Base-by-base conservation (phyloP, 345 rosid genomes). In the Pistacia atlantica region DNA sequence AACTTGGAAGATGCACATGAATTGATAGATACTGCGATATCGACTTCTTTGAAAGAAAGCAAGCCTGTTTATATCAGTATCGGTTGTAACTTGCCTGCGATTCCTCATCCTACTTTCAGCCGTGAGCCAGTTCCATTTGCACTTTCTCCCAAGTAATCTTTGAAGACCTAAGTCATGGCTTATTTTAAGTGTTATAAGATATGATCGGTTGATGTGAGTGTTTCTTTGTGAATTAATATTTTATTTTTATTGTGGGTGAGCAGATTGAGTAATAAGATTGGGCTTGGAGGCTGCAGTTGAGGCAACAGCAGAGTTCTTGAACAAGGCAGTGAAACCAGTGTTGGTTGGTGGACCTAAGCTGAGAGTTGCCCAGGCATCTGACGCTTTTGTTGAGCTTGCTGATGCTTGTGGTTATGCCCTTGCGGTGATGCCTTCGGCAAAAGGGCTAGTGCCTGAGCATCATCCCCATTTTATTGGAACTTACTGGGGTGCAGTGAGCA, bases 401-500 rank as follows among this genome's bases (percentile, higher is more conserved):
- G 90, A 92, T 80, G 85, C 91, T 8, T 64, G 81, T 78, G 95
- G 97, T 12, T 90, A 87, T 42, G 84, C 97, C 0, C 61, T 89
- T 14, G 85, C 95, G 0, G 90, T 89, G 75, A 88, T 92, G 97
- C 97, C 97, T 20, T 88, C 97, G 0, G 95, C 86, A 1, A 92
- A 92, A 65, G 97, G 97, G 48, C 79, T 87, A 4, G 85, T 92
- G 11, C 93, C 97, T 0, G 97, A 92, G 84, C 83, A 86, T 62
- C 97, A 92, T 69, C 86, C 93, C 8, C 97, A 79, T 81, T 92
- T 90, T 85, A 78, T 90, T 22, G 97, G 97, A 52, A 92, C 97
- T 11, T 92, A 88, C 42, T 92, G 95, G 95, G 97, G 97, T 35
- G 95, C 92, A 4, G 91, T 90, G 75, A 90, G 95, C 80, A 87